Conservation (phyloP, 495 filamentous ascomycete species). For the Penicillium odoratum region DNA sequence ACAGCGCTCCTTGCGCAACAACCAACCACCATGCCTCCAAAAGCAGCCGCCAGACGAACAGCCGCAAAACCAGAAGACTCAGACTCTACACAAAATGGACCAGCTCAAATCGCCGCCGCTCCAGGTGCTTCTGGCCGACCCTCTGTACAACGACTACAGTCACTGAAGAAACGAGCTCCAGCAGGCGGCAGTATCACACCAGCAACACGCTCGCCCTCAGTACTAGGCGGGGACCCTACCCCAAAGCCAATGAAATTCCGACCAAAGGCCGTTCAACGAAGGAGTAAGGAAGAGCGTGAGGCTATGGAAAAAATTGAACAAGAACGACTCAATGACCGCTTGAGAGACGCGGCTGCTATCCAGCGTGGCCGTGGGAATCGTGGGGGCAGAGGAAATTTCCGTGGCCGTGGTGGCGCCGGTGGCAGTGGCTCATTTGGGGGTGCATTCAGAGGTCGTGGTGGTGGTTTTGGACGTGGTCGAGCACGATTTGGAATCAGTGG, state of each 20-base stretch:
- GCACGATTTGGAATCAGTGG: not conserved
- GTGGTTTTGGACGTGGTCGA: constrained; percentile 2
- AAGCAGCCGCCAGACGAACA: constrained; percentile 38
- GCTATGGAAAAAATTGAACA: constrained; percentile 49
- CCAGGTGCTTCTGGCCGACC: constrained; percentile 28
- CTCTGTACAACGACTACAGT: constrained; percentile 46
- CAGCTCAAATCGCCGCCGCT: constrained; percentile 14
- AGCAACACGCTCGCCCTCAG: constrained; percentile 23
- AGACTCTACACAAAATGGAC: constrained; percentile 18
- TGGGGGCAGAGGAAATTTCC: constrained; percentile 29
- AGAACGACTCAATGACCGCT: constrained; percentile 44
- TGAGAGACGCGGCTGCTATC: constrained; percentile 46
- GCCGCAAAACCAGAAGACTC: constrained; percentile 20
- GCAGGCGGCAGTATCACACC: constrained; percentile 39
- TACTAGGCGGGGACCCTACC: constrained; percentile 26
- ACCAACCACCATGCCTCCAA: constrained; percentile 44
- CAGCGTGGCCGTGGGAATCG: constrained; percentile 35
- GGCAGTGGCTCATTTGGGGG: constrained; percentile 10
- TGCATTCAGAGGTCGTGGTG: not conserved
- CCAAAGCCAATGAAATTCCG: constrained; percentile 47
- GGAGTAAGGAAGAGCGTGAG: constrained; percentile 55
- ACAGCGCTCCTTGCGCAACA: constrained; percentile 17
- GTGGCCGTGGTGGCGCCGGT: constrained; percentile 37
- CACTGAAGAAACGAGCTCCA: constrained; percentile 41
- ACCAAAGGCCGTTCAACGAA: constrained; percentile 46